These are phyloP conservation scores for Fagopyrum tataricum DNA, from an alignment of 148 eudicot genomes.

Conservation along the genomic window DNA sequence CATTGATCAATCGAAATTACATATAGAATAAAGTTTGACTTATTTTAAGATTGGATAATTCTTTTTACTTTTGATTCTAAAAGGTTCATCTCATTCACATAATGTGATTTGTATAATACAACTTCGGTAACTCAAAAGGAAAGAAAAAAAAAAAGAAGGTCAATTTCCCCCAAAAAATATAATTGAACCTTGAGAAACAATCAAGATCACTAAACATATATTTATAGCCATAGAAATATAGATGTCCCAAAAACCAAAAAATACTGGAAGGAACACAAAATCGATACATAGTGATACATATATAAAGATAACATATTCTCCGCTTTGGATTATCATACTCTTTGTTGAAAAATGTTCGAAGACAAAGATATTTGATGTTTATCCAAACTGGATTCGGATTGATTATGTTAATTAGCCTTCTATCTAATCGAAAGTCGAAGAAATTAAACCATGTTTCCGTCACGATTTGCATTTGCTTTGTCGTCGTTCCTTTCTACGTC, in stretches of 20 bases:
- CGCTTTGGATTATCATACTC: neutral
- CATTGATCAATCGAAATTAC: no score
- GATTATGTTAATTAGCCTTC: neutral
- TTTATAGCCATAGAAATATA: no score
- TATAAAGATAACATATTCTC: neutral
- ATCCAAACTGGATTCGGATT: neutral
- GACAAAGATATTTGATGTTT: neutral
- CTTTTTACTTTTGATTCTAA: no score
- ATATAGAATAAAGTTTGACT: neutral
- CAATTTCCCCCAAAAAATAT: no score
- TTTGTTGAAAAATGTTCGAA: neutral
- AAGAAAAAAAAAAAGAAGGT: no score
- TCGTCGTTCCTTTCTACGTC: constrained; percentile 4
- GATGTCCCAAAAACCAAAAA: neutral
- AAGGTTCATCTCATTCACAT: no score
- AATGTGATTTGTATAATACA: no score
- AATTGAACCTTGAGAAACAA: no score
- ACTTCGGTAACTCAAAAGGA: no score
- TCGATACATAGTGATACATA: neutral
- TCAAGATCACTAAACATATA: no score
- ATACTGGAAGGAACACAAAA: neutral
- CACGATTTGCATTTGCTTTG: constrained; percentile 2
- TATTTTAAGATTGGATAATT: constrained; percentile 1
- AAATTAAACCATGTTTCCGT: neutral
- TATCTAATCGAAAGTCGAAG: neutral